Evolutionary conservation across 345 rosid genomes (phyloP).

Genomic region (Citrus medica): DNA sequence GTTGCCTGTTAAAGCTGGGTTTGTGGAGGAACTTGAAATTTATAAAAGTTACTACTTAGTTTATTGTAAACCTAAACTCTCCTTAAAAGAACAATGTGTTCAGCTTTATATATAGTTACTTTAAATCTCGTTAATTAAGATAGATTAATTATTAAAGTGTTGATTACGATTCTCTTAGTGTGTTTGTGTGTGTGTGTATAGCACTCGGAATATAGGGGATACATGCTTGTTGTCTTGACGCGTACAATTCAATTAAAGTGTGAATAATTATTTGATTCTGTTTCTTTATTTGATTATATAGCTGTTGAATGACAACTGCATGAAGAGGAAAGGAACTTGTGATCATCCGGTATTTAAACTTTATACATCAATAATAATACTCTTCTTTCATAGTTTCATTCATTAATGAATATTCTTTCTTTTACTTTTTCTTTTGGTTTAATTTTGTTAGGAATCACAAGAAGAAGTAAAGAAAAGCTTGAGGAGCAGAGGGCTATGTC

Average conservation of each 20-base stretch:
- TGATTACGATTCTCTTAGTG: constrained; percentile 6
- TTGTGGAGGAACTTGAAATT: constrained; percentile 21
- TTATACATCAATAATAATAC: not conserved
- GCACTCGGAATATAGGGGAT: not conserved
- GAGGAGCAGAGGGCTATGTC: constrained; percentile 91
- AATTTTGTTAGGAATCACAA: constrained; percentile 27
- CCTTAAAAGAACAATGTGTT: constrained; percentile 30
- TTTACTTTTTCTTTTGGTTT: not conserved
- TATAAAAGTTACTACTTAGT: constrained; percentile 19
- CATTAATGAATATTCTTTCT: not conserved
- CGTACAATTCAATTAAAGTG: constrained; percentile 1
- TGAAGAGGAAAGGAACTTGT: constrained; percentile 57
- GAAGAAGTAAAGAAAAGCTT: constrained; percentile 63
- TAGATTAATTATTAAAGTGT: constrained; percentile 8
- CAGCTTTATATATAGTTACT: constrained; percentile 40
- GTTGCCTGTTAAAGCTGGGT: constrained; percentile 8
- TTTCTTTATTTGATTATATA: constrained; percentile 22
- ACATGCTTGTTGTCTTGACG: not conserved
- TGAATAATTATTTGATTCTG: constrained; percentile 10
- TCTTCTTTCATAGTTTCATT: too few relatives aligned
- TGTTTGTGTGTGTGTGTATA: too few relatives aligned
- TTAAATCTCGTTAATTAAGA: constrained; percentile 11
- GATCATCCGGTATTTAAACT: constrained; percentile 31
- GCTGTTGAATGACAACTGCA: constrained; percentile 61
- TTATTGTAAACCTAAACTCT: constrained; percentile 13